Conservation (phyloP, 2,329 filamentous ascomycete species). For the Xylogone sp. region DNA sequence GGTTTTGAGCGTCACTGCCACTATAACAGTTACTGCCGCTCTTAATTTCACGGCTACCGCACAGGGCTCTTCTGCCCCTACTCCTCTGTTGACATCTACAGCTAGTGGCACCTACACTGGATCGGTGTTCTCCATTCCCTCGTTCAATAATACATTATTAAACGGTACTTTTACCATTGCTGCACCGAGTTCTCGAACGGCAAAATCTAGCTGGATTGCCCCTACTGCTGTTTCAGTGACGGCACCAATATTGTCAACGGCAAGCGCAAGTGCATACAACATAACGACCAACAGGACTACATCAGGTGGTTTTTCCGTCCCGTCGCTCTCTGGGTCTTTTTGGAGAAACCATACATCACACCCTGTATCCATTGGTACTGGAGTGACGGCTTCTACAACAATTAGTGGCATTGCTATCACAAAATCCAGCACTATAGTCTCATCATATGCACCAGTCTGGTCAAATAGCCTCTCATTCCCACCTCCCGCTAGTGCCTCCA, state of each 20-base stretch:
- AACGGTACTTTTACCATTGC: not conserved
- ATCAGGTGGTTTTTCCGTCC: too few species aligned
- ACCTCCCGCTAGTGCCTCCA: not conserved
- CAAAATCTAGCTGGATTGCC: not conserved
- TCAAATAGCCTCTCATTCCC: not conserved
- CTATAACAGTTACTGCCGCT: constrained; percentile 2
- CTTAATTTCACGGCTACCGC: not conserved
- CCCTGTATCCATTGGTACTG: not conserved
- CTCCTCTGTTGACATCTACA: not conserved
- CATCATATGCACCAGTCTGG: not conserved
- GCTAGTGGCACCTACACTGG: not conserved
- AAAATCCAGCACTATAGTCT: not conserved
- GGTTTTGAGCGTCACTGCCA: constrained; percentile 12
- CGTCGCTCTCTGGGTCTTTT: too few species aligned
- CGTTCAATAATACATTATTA: not conserved
- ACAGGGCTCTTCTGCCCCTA: not conserved
- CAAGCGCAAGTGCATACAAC: not conserved
- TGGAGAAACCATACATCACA: too few species aligned
- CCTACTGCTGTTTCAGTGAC: too few species aligned
- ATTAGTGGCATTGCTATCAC: not conserved
- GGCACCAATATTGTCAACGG: too few species aligned
- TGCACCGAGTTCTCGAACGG: not conserved
- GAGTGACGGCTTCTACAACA: not conserved
- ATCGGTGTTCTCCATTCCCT: too few species aligned
- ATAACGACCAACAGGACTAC: too few species aligned